Evolutionary conservation across 2,329 filamentous ascomycete genomes (phyloP).

Genomic region (Hysterium pulicare): DNA sequence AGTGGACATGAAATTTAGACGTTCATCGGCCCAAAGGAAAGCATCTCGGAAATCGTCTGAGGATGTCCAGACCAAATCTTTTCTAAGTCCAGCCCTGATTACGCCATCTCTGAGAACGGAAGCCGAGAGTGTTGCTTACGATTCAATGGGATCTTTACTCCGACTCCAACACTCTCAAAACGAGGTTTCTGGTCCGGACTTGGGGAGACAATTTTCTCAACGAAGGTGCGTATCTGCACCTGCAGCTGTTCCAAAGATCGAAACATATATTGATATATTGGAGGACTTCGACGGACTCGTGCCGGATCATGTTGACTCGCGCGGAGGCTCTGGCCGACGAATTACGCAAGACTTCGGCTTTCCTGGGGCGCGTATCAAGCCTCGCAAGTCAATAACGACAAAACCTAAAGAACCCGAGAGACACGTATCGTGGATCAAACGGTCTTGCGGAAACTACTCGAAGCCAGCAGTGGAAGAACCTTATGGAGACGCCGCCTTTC

Average conservation of each 20-base stretch:
- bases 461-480: slow-evolving; percentile 12
- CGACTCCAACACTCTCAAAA: too few relatives aligned
- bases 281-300: slow-evolving; percentile 16
- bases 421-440: slow-evolving; percentile 22
- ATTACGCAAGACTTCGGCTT: slow-evolving; percentile 32
- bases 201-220: too few relatives aligned
- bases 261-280: slow-evolving; percentile 14
- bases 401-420: slow-evolving; percentile 7
- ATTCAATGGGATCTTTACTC: too few relatives aligned
- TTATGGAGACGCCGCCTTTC: slow-evolving; percentile 12
- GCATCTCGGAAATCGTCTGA: not conserved
- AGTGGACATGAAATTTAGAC: too few relatives aligned
- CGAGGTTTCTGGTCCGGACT: too few relatives aligned
- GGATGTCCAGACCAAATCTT: not conserved
- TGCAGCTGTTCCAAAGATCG: slow-evolving; percentile 9
- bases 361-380: slow-evolving; percentile 29
- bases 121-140: too few relatives aligned
- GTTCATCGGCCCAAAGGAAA: slow-evolving; percentile 3
- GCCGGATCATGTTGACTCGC: slow-evolving; percentile 25
- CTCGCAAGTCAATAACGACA: not conserved
- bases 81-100: too few relatives aligned
- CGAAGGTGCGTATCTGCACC: too few relatives aligned
- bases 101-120: too few relatives aligned
- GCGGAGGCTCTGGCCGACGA: slow-evolving; percentile 29
- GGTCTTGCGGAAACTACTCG: slow-evolving; percentile 29